Base-by-base conservation (phyloP, 2,329 filamentous ascomycete species). In the Myriosclerotinia curreyana region DNA sequence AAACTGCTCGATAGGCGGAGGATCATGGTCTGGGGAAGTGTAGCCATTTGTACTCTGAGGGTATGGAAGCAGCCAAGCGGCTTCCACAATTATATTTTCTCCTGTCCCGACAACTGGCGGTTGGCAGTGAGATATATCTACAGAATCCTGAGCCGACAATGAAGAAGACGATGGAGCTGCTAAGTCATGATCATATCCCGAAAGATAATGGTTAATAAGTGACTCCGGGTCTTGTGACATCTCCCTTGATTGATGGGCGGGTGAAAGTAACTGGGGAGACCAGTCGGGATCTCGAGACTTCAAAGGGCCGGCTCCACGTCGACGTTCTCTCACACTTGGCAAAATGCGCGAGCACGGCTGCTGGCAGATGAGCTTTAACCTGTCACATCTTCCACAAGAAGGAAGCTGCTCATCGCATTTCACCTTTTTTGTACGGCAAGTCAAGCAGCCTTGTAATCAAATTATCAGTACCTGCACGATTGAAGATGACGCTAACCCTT, bases 291-390 rank as follows among this genome's bases (percentile, higher is more conserved):
- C 69, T 50, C 70, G 48, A 48, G 54, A 64, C 49, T 60, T 64
- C 74, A 17, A 73, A 71, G 31, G 69, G 65, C 46, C 69, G 66
- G 25, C 66, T 55, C 36, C 60, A 72, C 2, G 66, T 74, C n/a
- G 72, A 74, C 58, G 68, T 66, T 36, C 70, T 76, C 50, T 75
- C 31, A 59, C 74, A 31, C 68, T 76, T 15, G 75, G 73, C 25
- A 76, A 0, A 15, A 65, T 42, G 5, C 65, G 62, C 9, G 65
- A 66, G 56, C 15, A 46, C 1, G 58, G 62, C 52, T 65, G 65
- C 36, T 58, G 61, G 31, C 65, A 66, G 15, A 38, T 38, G 11
- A 75, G 60, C 65, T 73, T 36, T 66, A 77, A 34, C 22, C 60
- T 60, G 20, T 51, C 64, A n/a, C 64, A 64, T 58, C 55, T 62